These are phyloP conservation scores for Aspergillus sp. DNA, from an alignment of 2,329 filamentous ascomycete genomes.

Conservation along the genomic window DNA sequence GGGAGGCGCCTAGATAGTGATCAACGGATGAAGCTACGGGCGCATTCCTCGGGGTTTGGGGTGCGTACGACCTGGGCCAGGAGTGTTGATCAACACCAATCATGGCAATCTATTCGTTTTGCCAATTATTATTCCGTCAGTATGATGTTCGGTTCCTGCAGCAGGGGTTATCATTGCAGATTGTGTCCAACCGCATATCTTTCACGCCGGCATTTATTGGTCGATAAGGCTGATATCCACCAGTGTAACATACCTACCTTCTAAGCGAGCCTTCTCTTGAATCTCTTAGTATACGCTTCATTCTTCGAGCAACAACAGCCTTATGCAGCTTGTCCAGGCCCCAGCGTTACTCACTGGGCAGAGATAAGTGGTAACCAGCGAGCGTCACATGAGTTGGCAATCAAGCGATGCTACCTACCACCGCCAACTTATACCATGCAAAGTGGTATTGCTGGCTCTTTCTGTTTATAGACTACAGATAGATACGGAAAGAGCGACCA, in stretches of 20 bases:
- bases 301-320: background rate
- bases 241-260: background rate
- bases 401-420: background rate
- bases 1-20: conserved; percentile 1
- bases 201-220: background rate
- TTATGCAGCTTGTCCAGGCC: too few relatives aligned
- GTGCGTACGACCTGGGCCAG: conserved; percentile 1
- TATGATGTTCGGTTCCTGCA: background rate
- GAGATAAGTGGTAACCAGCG: background rate
- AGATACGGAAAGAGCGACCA: too few relatives aligned
- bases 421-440: too few relatives aligned
- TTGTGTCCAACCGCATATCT: background rate
- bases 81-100: background rate
- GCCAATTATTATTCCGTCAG: background rate
- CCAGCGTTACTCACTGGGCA: background rate
- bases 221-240: background rate
- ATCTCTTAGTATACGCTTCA: background rate
- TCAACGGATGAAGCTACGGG: conserved; percentile 1
- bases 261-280: background rate
- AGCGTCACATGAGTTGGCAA: background rate
- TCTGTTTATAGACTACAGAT: too few relatives aligned
- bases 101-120: background rate
- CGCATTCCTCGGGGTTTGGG: conserved; percentile 22
- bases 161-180: background rate
- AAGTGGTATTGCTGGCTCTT: too few relatives aligned